Conservation (phyloP, 345 rosid species). For the Erucastrum elatum region DNA sequence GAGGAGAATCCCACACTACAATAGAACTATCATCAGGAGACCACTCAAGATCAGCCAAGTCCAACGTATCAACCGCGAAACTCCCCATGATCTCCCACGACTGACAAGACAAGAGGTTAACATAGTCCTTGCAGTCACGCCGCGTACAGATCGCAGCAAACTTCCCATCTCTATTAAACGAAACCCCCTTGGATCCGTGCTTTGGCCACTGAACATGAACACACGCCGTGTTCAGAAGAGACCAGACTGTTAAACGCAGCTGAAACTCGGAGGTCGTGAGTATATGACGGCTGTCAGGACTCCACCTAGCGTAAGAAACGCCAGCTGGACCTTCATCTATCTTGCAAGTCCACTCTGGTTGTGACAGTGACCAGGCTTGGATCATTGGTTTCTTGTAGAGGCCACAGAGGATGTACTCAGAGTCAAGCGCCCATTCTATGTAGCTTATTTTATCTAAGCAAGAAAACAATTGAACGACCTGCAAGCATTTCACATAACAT, state of each 20-base stretch:
- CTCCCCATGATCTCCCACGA: constrained; percentile 97
- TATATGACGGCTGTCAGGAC: constrained; percentile 96
- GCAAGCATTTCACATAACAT: constrained; percentile 16
- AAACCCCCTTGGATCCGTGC: constrained; percentile 82
- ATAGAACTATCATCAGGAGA: constrained; percentile 92
- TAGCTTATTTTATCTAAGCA: constrained; percentile 97
- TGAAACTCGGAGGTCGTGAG: constrained; percentile 93
- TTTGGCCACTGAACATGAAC: constrained; percentile 97
- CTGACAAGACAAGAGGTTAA: constrained; percentile 82
- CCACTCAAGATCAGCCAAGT: constrained; percentile 94
- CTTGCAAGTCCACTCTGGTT: constrained; percentile 98
- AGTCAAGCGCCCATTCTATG: constrained; percentile 95
- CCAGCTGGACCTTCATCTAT: constrained; percentile 98
- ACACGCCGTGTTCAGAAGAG: constrained; percentile 88
- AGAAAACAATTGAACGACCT: constrained; percentile 96
- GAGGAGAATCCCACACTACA: constrained; percentile 86
- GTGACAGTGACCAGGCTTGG: constrained; percentile 89
- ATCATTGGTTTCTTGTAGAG: constrained; percentile 86
- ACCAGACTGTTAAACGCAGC: constrained; percentile 88
- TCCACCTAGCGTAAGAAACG: constrained; percentile 96
- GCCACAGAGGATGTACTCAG: constrained; percentile 93
- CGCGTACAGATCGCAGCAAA: constrained; percentile 87
- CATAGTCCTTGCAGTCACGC: constrained; percentile 90
- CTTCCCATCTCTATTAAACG: constrained; percentile 87
- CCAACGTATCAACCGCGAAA: constrained; percentile 81